A percentile compares a stretch with the other conserved stretches of the same genome.
Evolutionary conservation across 2,329 filamentous ascomycete species (phyloP).

Genomic region (Beauveria australis): DNA sequence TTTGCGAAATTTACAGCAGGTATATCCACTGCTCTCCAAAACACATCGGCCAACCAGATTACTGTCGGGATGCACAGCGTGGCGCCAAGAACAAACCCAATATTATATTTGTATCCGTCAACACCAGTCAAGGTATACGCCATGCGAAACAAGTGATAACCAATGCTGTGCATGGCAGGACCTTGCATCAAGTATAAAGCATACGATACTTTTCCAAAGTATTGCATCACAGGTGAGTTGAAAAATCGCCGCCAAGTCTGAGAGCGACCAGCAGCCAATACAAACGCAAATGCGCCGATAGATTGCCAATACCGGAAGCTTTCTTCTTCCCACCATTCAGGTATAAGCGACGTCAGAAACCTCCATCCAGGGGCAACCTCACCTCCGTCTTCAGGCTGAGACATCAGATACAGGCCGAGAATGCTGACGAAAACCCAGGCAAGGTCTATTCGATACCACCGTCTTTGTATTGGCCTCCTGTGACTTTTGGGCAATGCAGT

Average conservation of each 20-base stretch:
- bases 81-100: conserved; percentile 38
- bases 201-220: conserved; percentile 53
- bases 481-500: conserved; percentile 13
- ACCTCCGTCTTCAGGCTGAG: conserved; percentile 27
- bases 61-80: conserved; percentile 41
- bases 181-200: conserved; percentile 55
- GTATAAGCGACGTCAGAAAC: conserved; percentile 38
- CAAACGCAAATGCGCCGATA: conserved; percentile 43
- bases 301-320: conserved; percentile 50
- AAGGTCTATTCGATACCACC: conserved; percentile 10
- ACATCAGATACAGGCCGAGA: conserved; percentile 42
- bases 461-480: not conserved
- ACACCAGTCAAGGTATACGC: conserved; percentile 39
- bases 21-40: conserved; percentile 47
- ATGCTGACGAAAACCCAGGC: conserved; percentile 37
- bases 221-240: conserved; percentile 41
- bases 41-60: conserved; percentile 48
- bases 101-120: conserved; percentile 36
- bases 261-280: conserved; percentile 40
- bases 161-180: conserved; percentile 43
- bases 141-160: conserved; percentile 42
- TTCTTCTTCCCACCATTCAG: conserved; percentile 39
- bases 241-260: conserved; percentile 41
- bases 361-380: conserved; percentile 46
- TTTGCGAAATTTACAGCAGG: conserved; percentile 48